phyloP scores from a whole-genome alignment of 495 filamentous ascomycete species.

The Lepidopterella palustris region DNA sequence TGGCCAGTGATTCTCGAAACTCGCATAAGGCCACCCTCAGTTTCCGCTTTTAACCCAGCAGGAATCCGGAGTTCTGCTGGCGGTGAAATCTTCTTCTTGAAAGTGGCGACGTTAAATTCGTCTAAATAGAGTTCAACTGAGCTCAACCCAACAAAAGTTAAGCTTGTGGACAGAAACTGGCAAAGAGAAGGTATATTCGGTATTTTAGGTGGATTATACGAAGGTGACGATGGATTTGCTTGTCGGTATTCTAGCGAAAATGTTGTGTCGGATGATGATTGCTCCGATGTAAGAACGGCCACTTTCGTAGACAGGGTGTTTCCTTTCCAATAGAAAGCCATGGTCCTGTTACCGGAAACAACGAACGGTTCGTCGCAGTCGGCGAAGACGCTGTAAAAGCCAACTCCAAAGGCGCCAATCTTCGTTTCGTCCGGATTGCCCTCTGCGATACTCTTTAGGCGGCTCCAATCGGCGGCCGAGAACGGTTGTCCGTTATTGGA shows the following conservation, averaged over 20 bases:
- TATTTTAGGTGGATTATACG: slow-evolving; percentile 38
- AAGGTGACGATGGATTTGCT: slow-evolving; percentile 64
- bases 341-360: slow-evolving; percentile 79
- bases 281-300: slow-evolving; percentile 55
- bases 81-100: slow-evolving; percentile 80
- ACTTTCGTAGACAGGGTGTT: slow-evolving; percentile 88
- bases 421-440: slow-evolving; percentile 98
- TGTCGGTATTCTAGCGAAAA: slow-evolving; percentile 85
- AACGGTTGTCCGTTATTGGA: slow-evolving; percentile 88
- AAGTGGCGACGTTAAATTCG: slow-evolving; percentile 66
- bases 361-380: slow-evolving; percentile 97
- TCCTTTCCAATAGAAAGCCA: slow-evolving; percentile 99
- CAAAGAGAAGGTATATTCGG: slow-evolving; percentile 77
- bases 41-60: slow-evolving; percentile 69
- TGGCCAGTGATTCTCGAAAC: slow-evolving; percentile 66
- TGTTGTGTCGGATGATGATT: slow-evolving; percentile 64
- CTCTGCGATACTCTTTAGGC: slow-evolving; percentile 93
- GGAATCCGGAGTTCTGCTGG: slow-evolving; percentile 66
- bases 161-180: slow-evolving; percentile 87
- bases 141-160: slow-evolving; percentile 90
- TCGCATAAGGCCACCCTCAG: slow-evolving; percentile 78
- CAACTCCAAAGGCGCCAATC: slow-evolving; percentile 97
- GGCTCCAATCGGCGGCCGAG: slow-evolving; percentile 78
- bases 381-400: slow-evolving; percentile 97
- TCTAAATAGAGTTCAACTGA: slow-evolving; percentile 87